Evolutionary conservation across 805 yeast species (phyloP).

Genomic region (Starmera amethionina): DNA sequence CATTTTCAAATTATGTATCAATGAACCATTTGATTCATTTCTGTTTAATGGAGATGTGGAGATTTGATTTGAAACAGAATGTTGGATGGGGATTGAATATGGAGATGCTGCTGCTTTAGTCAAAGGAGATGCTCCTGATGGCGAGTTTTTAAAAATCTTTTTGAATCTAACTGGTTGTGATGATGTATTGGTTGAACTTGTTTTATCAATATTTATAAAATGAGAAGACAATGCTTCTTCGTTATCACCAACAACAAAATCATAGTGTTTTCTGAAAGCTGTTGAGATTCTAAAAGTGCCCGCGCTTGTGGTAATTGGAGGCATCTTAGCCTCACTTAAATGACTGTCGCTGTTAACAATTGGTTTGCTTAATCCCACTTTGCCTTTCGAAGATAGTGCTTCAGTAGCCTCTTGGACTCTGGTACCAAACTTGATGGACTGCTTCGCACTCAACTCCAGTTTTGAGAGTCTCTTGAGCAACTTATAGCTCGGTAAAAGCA

Average conservation of each 20-base stretch:
- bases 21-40: slow-evolving; percentile 34
- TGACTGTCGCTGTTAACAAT: slow-evolving; percentile 40
- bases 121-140: too few relatives aligned
- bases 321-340: slow-evolving; percentile 50
- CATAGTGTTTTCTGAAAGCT: slow-evolving; percentile 64
- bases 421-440: slow-evolving; percentile 41
- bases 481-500: slow-evolving; percentile 64
- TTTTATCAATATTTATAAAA: slow-evolving; percentile 37
- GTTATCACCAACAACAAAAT: slow-evolving; percentile 56
- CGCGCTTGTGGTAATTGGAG: slow-evolving; percentile 63
- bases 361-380: slow-evolving; percentile 74
- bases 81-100: too few relatives aligned
- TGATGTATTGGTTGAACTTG: slow-evolving; percentile 1
- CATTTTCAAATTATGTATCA: slow-evolving; percentile 27
- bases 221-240: slow-evolving; percentile 55
- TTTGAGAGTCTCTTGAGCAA: slow-evolving; percentile 36
- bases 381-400: slow-evolving; percentile 71
- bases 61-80: background rate
- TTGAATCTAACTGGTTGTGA: too few relatives aligned
- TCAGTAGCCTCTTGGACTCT: slow-evolving; percentile 67
- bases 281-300: slow-evolving; percentile 72
- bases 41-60: slow-evolving; percentile 23
- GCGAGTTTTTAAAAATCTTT: too few relatives aligned
- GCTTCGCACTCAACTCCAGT: slow-evolving; percentile 23
- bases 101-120: too few relatives aligned